These are phyloP conservation scores for Annona cherimola DNA, from an alignment of 164 flowering plant species.

Conservation along the genomic window DNA sequence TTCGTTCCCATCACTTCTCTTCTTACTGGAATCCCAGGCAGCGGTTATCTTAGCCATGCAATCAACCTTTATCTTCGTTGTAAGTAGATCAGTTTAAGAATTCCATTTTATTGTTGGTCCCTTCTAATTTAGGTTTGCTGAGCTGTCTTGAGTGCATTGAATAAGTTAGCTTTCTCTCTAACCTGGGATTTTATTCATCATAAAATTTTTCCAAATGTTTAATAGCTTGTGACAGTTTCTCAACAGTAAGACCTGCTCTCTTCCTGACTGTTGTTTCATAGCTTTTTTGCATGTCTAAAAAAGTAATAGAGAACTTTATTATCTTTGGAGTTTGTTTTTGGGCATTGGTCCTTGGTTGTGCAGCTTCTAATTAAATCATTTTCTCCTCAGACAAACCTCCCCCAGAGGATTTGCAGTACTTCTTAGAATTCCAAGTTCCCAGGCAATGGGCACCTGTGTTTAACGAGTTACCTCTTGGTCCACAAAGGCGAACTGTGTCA, in stretches of 20 bases:
- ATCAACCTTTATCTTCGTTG: constrained; percentile 84
- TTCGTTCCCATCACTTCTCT: constrained; percentile 90
- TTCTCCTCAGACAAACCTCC: constrained; percentile 63
- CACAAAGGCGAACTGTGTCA: constrained; percentile 53
- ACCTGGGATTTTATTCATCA: too few species aligned
- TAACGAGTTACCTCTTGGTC: constrained; percentile 85
- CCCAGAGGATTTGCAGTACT: constrained; percentile 62
- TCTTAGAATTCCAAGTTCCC: constrained; percentile 93
- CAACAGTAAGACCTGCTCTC: not conserved
- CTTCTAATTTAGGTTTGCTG: not conserved
- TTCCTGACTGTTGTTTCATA: not conserved
- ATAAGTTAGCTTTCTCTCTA: too few species aligned
- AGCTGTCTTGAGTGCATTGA: not conserved
- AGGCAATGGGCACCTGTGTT: constrained; percentile 87
- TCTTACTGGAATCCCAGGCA: constrained; percentile 77
- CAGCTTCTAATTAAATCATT: not conserved
- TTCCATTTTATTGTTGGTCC: not conserved
- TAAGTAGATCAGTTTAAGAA: constrained; percentile 34
- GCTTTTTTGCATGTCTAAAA: not conserved
- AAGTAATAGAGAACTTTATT: not conserved
- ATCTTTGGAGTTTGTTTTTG: not conserved
- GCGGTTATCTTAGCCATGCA: constrained; percentile 94
- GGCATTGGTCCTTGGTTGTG: not conserved
- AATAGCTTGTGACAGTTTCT: not conserved
- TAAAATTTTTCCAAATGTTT: too few species aligned